Evolutionary conservation across 2,329 filamentous ascomycete genomes (phyloP).

Genomic region (Fusarium pseudoanthophilum): DNA sequence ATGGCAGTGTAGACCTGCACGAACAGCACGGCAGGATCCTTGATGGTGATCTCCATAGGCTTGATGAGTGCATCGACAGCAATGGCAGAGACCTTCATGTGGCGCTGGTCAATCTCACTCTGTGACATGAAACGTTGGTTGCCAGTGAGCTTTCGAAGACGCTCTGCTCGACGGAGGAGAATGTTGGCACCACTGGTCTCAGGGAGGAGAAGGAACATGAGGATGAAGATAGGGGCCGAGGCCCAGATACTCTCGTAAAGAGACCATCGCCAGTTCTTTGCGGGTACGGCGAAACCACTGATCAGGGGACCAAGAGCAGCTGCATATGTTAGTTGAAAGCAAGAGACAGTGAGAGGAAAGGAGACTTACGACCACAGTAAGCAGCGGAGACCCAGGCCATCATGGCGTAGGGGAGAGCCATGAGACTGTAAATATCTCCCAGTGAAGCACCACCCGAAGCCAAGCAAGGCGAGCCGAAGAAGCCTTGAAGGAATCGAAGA

Average conservation of each 20-base stretch:
- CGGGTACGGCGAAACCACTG: constrained; percentile 68
- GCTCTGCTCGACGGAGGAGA: constrained; percentile 67
- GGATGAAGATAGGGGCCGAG: constrained; percentile 66
- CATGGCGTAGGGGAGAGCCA: constrained; percentile 67
- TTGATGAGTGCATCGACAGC: constrained; percentile 68
- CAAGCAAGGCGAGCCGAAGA: constrained; percentile 73
- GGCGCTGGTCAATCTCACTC: constrained; percentile 71
- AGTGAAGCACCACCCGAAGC: constrained; percentile 67
- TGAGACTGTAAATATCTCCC: constrained; percentile 64
- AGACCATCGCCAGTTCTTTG: constrained; percentile 71
- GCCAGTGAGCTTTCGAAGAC: constrained; percentile 71
- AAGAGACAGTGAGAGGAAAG: too few species aligned
- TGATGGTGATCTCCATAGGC: constrained; percentile 68
- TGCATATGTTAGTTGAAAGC: constrained; percentile 30
- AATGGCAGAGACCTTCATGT: constrained; percentile 59
- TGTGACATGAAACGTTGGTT: constrained; percentile 66
- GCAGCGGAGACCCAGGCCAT: constrained; percentile 68
- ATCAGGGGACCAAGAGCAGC: constrained; percentile 70
- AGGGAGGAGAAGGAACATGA: constrained; percentile 71
- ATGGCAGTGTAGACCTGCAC: constrained; percentile 70
- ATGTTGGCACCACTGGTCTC: constrained; percentile 71
- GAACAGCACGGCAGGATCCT: constrained; percentile 71
- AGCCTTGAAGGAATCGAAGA: constrained; percentile 71
- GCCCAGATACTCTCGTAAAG: constrained; percentile 73
- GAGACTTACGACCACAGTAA: constrained; percentile 56